A percentile compares a stretch with the other conserved stretches of the same genome.
These are phyloP conservation scores for Solanum paucissectum DNA, from an alignment of 257 asterid genomes.

Conservation along the genomic window DNA sequence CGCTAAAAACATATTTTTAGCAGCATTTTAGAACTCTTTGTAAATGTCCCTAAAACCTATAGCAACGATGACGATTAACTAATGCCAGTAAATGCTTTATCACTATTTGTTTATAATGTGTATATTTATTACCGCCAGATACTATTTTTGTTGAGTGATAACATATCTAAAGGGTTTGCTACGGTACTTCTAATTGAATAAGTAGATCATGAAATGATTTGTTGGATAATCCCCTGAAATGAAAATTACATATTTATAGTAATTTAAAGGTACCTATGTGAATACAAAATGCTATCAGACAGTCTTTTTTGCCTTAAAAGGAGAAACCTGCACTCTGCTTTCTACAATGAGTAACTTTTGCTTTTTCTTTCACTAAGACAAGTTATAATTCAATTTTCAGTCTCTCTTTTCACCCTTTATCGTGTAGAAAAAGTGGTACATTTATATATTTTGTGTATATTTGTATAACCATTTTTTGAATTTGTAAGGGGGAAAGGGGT, in stretches of 20 bases:
- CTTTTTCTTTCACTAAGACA: neutral
- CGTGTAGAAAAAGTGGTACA: neutral
- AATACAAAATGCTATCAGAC: neutral
- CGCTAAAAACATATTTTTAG: too few relatives aligned
- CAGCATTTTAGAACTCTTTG: too few relatives aligned
- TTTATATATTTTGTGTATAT: neutral
- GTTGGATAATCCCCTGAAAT: neutral
- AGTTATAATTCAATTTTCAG: neutral
- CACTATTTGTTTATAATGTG: too few relatives aligned
- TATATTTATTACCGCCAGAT: too few relatives aligned
- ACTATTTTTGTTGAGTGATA: too few relatives aligned
- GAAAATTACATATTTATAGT: neutral
- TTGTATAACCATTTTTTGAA: neutral
- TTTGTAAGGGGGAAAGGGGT: neutral
- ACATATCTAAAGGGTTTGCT: too few relatives aligned
- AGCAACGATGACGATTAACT: too few relatives aligned
- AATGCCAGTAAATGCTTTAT: too few relatives aligned
- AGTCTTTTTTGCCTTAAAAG: neutral
- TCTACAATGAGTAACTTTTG: neutral
- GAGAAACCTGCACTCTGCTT: neutral
- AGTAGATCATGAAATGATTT: too few relatives aligned
- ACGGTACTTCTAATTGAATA: too few relatives aligned
- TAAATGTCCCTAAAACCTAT: too few relatives aligned
- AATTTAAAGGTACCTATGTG: neutral
- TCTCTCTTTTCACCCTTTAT: neutral